Percentiles rank a stretch among this genome's conserved stretches.
phyloP scores from a whole-genome alignment of 495 filamentous ascomycete genomes.

The Terfezia boudieri region DNA sequence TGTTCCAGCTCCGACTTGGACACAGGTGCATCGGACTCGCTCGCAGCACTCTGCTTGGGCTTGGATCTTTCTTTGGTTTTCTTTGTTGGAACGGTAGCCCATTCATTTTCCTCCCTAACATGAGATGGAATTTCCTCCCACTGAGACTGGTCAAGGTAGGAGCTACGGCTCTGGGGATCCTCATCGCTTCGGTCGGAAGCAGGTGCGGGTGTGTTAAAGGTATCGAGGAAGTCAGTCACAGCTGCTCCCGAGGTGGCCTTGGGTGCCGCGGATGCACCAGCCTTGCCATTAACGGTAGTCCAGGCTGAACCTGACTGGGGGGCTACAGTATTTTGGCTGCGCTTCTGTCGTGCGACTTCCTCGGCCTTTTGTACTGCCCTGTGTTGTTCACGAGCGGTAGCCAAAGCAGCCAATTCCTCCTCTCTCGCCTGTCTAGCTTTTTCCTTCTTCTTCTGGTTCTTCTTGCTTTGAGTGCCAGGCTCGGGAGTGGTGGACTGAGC shows the following conservation, averaged over 20 bases:
- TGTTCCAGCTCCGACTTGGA: background rate
- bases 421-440: slow-evolving; percentile 24
- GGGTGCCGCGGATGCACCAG: background rate
- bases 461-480: slow-evolving; percentile 22
- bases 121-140: slow-evolving; percentile 18
- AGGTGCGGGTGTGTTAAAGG: slow-evolving; percentile 19
- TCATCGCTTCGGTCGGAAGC: slow-evolving; percentile 13
- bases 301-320: slow-evolving; percentile 21
- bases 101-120: slow-evolving; percentile 10
- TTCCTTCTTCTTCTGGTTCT: slow-evolving; percentile 31
- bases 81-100: slow-evolving; percentile 17
- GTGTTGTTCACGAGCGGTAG: slow-evolving; percentile 26
- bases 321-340: slow-evolving; percentile 15
- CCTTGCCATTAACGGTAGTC: slow-evolving; percentile 9
- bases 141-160: slow-evolving; percentile 18
- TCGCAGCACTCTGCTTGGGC: slow-evolving; percentile 3
- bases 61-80: background rate
- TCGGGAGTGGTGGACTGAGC: slow-evolving; percentile 6
- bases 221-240: slow-evolving; percentile 24
- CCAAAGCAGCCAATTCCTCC: slow-evolving; percentile 25
- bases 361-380: slow-evolving; percentile 23
- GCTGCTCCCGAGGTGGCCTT: slow-evolving; percentile 1
- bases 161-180: slow-evolving; percentile 8
- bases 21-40: slow-evolving; percentile 3
- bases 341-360: slow-evolving; percentile 20